phyloP scores from a whole-genome alignment of 345 rosid genomes.

The Salix suchowensis region DNA sequence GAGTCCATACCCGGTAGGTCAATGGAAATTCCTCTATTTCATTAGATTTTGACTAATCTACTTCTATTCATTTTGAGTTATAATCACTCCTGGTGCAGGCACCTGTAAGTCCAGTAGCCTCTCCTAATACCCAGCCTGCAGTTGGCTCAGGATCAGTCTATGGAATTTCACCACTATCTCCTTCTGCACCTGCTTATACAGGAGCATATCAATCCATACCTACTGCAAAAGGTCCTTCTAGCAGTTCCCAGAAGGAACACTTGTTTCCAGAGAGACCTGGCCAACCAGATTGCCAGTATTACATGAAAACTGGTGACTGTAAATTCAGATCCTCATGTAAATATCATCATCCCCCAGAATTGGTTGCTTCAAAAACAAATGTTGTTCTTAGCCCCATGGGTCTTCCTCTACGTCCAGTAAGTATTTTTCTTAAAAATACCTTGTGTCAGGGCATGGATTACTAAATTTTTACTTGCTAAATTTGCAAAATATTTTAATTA shows the following conservation, averaged over 20 bases:
- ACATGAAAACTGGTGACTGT: slow-evolving; percentile 84
- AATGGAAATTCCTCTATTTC: background rate
- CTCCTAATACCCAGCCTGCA: slow-evolving; percentile 54
- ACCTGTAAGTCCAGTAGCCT: slow-evolving; percentile 48
- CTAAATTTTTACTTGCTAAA: no score
- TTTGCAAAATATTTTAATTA: background rate
- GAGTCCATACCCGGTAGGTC: slow-evolving; percentile 69
- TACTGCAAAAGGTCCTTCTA: slow-evolving; percentile 46
- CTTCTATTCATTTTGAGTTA: background rate
- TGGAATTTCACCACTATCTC: slow-evolving; percentile 53
- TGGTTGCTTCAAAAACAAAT: slow-evolving; percentile 40
- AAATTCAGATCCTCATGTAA: slow-evolving; percentile 78
- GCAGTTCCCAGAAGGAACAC: slow-evolving; percentile 52
- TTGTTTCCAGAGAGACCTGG: slow-evolving; percentile 82
- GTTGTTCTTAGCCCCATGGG: slow-evolving; percentile 58
- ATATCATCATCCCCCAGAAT: slow-evolving; percentile 84
- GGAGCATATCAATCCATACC: slow-evolving; percentile 53
- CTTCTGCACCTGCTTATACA: slow-evolving; percentile 56
- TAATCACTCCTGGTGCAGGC: slow-evolving; percentile 33
- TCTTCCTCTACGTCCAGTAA: slow-evolving; percentile 80
- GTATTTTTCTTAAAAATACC: background rate
- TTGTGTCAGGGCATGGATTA: background rate
- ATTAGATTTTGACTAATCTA: background rate
- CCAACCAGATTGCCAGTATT: slow-evolving; percentile 83
- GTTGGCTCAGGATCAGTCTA: slow-evolving; percentile 56